phyloP scores from a whole-genome alignment of 2,329 filamentous ascomycete genomes.

The Ophioceras dolichostomum region DNA sequence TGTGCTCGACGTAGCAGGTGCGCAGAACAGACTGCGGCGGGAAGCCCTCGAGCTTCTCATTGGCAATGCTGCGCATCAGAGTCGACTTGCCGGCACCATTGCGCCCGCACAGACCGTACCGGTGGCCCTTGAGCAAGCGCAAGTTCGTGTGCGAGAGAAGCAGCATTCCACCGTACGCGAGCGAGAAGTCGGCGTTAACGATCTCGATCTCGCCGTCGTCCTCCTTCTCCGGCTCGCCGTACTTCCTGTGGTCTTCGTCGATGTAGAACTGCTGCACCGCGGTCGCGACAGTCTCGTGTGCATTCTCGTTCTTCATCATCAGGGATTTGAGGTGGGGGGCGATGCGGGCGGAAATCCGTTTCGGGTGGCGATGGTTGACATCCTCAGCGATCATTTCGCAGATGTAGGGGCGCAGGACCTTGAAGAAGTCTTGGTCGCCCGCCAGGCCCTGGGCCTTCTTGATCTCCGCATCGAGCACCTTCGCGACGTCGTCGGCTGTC shows the following conservation, averaged over 20 bases:
- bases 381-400: conserved; percentile 78
- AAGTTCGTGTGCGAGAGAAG: conserved; percentile 93
- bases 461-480: conserved; percentile 64
- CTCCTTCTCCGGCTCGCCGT: conserved; percentile 70
- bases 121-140: conserved; percentile 86
- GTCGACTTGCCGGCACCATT: conserved; percentile 99
- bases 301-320: conserved; percentile 49
- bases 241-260: conserved; percentile 78
- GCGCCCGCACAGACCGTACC: conserved; percentile 91
- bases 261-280: conserved; percentile 68
- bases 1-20: conserved; percentile 98
- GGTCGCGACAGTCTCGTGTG: conserved; percentile 51
- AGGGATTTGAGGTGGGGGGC: conserved; percentile 65
- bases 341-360: conserved; percentile 57
- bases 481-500: conserved; percentile 60
- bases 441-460: conserved; percentile 50
- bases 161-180: conserved; percentile 96
- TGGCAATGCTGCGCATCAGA: conserved; percentile 91
- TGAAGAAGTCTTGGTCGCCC: conserved; percentile 53
- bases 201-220: conserved; percentile 92
- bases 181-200: conserved; percentile 94
- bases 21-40: conserved; percentile 83
- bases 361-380: conserved; percentile 68
- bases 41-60: conserved; percentile 94
- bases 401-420: conserved; percentile 60